Evolutionary conservation across 2,329 filamentous ascomycete species (phyloP).

Genomic region (Sporothrix brunneoviolacea): DNA sequence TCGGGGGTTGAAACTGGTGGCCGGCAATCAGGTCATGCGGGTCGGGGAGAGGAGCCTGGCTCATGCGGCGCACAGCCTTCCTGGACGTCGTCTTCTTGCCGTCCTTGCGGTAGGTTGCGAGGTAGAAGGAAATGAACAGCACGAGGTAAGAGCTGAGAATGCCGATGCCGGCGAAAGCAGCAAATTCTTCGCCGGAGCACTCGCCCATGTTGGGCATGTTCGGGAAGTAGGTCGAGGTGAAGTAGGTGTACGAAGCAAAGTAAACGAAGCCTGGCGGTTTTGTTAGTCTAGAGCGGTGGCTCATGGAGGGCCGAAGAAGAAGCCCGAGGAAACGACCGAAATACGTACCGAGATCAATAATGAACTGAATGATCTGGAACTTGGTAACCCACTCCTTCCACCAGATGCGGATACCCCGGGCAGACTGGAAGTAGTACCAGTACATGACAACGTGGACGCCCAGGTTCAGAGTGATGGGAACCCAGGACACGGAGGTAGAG

Average conservation of each 20-base stretch:
- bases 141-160: conserved; percentile 93
- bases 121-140: conserved; percentile 98
- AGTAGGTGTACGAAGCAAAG: conserved; percentile 72
- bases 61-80: conserved; percentile 64
- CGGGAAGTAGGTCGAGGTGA: conserved; percentile 92
- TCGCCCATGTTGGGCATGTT: conserved; percentile 76
- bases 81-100: conserved; percentile 73
- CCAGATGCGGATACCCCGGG: conserved; percentile 91
- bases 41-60: conserved; percentile 66
- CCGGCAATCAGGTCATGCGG: conserved; percentile 64
- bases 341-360: conserved; percentile 83
- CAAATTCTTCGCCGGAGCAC: conserved; percentile 95
- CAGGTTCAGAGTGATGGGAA: conserved; percentile 86
- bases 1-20: conserved; percentile 44
- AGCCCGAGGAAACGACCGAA: neutral
- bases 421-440: conserved; percentile 99
- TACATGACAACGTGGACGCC: conserved; percentile 98
- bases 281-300: neutral
- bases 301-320: neutral
- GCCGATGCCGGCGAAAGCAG: conserved; percentile 83
- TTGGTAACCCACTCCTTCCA: conserved; percentile 99
- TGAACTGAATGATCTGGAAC: conserved; percentile 93
- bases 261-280: conserved; percentile 76
- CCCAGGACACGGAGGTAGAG: conserved; percentile 89
- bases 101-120: conserved; percentile 89